Percentiles rank a stretch among this genome's conserved stretches.
Evolutionary conservation across 2,329 filamentous ascomycete species (phyloP).

Genomic region (Hypocrella siamensis): DNA sequence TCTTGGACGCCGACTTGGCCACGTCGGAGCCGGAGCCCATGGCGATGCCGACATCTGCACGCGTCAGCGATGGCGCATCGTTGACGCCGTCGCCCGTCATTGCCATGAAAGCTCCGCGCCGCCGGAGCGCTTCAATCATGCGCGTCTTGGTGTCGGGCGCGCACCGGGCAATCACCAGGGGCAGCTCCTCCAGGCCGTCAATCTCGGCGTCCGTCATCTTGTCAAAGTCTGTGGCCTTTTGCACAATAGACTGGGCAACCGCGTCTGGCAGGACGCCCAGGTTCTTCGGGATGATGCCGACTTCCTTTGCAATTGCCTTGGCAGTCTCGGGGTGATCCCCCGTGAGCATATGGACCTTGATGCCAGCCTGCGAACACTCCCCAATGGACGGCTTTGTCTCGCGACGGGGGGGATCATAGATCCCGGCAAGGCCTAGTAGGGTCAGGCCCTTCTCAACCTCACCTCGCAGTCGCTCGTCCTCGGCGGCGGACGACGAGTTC

Average conservation of each 20-base stretch:
- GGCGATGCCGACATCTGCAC: constrained; percentile 73
- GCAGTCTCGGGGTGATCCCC: constrained; percentile 71
- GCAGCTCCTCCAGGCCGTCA: constrained; percentile 58
- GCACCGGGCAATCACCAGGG: constrained; percentile 70
- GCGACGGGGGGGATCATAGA: constrained; percentile 73
- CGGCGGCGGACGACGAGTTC: constrained; percentile 14
- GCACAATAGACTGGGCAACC: constrained; percentile 53
- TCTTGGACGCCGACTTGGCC: constrained; percentile 66
- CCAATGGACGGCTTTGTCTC: constrained; percentile 62
- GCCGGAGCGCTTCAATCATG: constrained; percentile 79
- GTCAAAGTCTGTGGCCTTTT: constrained; percentile 67
- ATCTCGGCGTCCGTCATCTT: constrained; percentile 60
- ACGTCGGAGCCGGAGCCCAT: constrained; percentile 85
- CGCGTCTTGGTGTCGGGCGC: constrained; percentile 76
- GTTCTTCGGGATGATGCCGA: constrained; percentile 58
- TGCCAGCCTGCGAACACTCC: constrained; percentile 57
- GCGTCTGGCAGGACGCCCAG: constrained; percentile 41
- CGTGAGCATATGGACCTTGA: constrained; percentile 72
- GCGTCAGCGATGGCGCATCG: constrained; percentile 66
- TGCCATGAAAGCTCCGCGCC: constrained; percentile 59
- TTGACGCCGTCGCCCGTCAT: constrained; percentile 89
- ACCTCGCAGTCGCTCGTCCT: constrained; percentile 35
- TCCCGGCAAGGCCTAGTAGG: constrained; percentile 69
- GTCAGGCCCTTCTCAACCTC: constrained; percentile 52
- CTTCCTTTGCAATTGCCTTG: constrained; percentile 61